Evolutionary conservation across 306 rosid species (phyloP), one percentile per base, ranked within the genome.

Genomic region (Vigna angularis): DNA sequence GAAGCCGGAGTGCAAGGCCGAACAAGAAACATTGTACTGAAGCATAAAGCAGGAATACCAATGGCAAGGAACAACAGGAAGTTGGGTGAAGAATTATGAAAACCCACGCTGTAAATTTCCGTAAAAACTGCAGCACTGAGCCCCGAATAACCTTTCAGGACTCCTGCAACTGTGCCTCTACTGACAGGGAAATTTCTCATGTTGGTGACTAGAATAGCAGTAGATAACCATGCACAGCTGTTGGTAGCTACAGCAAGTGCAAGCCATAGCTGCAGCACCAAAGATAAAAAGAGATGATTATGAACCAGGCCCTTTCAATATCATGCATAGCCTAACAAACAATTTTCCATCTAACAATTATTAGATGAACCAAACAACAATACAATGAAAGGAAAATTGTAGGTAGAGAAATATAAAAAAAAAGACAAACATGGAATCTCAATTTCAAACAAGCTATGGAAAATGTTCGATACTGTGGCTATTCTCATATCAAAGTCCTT

Each of bases 111-210:
- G 59, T 79, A 90, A 32, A 93, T 64, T 74, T 87, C 89, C 4
- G 97, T 93, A 70, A 83, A 90, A 34, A 90, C 96, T 9, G 96
- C 96, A 40, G 89, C 96, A 66, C 92, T 85, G 66, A 93, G 84
- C 3, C 97, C 96, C 26, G 86, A 88, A 74, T 93, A 93, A 64
- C 92, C 97, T 79, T 93, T 93, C 18, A 93, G 82, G 38, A 90
- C 86, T 62, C 93, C 96, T 0, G 93, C 97, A 58, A 93, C 97
- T 0, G 91, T 85, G 69, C 97, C 97, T 70, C 97, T 86, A 24
- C 68, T 93, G 8, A 74, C 57, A 32, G 96, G 96, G 82, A 93
- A 90, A 81, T 90, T 93, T 75, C 97, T 89, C 97, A 93, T 93
- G 76, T 90, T 93, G 78, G 97, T 90, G 10, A 93, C 97, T 66